Base-by-base conservation (phyloP, 2,329 filamentous ascomycete species). In the Sporothrix euskadiensis region DNA sequence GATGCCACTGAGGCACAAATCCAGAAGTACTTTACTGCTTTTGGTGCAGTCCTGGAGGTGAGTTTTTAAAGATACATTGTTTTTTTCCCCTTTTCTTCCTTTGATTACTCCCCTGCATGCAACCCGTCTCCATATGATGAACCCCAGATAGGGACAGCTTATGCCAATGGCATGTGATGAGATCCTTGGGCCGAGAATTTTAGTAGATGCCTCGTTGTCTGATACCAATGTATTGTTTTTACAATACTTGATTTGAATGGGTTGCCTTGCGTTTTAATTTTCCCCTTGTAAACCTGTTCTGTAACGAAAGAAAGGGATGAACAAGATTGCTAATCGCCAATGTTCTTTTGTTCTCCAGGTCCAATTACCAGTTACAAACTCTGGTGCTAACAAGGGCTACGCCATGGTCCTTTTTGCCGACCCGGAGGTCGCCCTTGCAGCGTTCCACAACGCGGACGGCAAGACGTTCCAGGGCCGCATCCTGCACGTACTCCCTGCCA, bases 71-170 rank as follows among this genome's bases (percentile, higher is more conserved):
- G 26, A 26, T 26, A 26, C 26, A 5, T 39, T 65, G 19, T 22
- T 54, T 65, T 49, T 49, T 9, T 68, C 4, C 52, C 49, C 3
- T 32, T 30, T 12, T n/a, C n/a, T 19, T 65, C 14, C 14, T 19
- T 57, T 49, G 19, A 16, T 4, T 56, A 6, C 39, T 35, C 14
- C 14, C 2, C n/a, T 32, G n/a, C 65, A 54, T 47, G 39, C 71
- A 72, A 66, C 61, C 70, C 30, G 30, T 61, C 32, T 65, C 32
- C 68, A 76, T 77, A 88, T 95, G 96, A 98, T 98, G 95, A 98
- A 93, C 85, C 89, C 89, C 92, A 92, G 96, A 98, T 98, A 98
- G 96, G 96, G 96, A 98, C 96, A 98, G 90, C 95, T 94, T 92
- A 98, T 95, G 92, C 92, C 86, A 79, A 83, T 80, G 84, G 93